Conservation (phyloP, 192 early-diverging fungal genomes). For the Coemansia sp. region DNA sequence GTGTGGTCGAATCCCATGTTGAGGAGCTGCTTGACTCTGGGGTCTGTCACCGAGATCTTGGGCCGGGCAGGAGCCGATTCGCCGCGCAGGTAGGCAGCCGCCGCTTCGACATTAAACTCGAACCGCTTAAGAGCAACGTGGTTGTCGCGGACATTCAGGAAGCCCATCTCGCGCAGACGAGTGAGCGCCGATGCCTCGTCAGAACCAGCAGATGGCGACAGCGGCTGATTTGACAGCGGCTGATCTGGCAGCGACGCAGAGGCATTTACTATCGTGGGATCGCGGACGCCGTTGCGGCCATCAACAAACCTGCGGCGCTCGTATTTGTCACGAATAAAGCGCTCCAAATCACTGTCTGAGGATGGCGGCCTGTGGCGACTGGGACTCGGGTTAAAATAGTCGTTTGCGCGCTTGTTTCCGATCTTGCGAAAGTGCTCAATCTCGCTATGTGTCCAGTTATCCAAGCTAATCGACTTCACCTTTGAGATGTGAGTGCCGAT, state of each 20-base stretch:
- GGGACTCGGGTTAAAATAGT: slow-evolving; percentile 69
- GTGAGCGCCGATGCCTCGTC: slow-evolving; percentile 50
- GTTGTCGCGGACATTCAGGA: slow-evolving; percentile 70
- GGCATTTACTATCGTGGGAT: slow-evolving; percentile 33
- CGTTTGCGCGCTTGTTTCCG: slow-evolving; percentile 73
- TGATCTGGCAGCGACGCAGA: neutral
- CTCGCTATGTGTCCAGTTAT: slow-evolving; percentile 86
- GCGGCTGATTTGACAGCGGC: slow-evolving; percentile 14
- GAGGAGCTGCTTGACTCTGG: slow-evolving; percentile 64
- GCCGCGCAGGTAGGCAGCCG: slow-evolving; percentile 70
- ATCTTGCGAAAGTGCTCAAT: slow-evolving; percentile 64
- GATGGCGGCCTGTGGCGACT: slow-evolving; percentile 68
- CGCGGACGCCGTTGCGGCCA: slow-evolving; percentile 33
- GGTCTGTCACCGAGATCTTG: slow-evolving; percentile 41
- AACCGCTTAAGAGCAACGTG: slow-evolving; percentile 69
- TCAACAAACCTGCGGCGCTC: slow-evolving; percentile 72
- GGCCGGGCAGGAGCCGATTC: slow-evolving; percentile 37
- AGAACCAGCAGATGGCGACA: slow-evolving; percentile 15
- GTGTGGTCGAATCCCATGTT: slow-evolving; percentile 78
- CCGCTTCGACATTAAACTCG: slow-evolving; percentile 73
- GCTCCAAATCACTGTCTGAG: slow-evolving; percentile 80
- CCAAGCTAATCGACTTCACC: slow-evolving; percentile 88
- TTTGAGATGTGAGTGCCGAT: slow-evolving; percentile 90
- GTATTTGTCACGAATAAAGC: slow-evolving; percentile 92
- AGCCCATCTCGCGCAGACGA: slow-evolving; percentile 79